Evolutionary conservation across 345 rosid genomes (phyloP).

Genomic region (Euphorbia pulcherrima): DNA sequence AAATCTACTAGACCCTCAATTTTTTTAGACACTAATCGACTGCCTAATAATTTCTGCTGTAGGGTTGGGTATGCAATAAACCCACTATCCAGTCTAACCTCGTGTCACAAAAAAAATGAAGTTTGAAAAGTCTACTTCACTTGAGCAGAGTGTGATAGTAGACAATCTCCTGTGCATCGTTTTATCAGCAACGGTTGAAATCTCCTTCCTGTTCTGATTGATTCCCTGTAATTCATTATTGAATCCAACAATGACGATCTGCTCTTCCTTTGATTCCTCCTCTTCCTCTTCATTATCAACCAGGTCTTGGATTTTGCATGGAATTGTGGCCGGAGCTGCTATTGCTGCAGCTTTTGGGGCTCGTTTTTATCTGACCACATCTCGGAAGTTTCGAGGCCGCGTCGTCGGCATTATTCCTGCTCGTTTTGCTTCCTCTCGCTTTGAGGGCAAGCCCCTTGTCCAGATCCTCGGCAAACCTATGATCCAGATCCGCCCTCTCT

Average conservation of each 20-base stretch:
- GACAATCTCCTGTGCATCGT: too few species aligned
- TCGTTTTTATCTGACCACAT: conserved; percentile 49
- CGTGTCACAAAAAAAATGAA: too few species aligned
- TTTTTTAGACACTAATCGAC: too few species aligned
- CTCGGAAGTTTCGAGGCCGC: conserved; percentile 59
- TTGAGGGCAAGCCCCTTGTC: conserved; percentile 87
- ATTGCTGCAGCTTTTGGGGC: conserved; percentile 68
- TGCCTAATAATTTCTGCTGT: too few species aligned
- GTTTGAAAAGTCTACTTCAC: too few species aligned
- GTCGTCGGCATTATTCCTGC: conserved; percentile 96
- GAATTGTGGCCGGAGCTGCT: conserved; percentile 63
- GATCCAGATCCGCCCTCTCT: conserved; percentile 67
- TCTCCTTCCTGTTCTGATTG: too few species aligned
- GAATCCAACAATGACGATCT: conserved; percentile 6
- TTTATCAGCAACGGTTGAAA: too few species aligned
- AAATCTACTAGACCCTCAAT: too few species aligned
- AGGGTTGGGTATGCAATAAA: too few species aligned
- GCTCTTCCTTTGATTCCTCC: conserved; percentile 32
- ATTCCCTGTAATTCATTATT: too few species aligned
- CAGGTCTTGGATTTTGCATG: conserved; percentile 65
- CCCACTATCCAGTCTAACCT: too few species aligned
- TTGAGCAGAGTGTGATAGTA: too few species aligned
- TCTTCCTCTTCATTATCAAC: conserved; percentile 17
- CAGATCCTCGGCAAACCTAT: conserved; percentile 89
- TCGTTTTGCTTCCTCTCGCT: conserved; percentile 85